phyloP scores from a whole-genome alignment of 805 yeast species.

The Candida sonorensis region DNA sequence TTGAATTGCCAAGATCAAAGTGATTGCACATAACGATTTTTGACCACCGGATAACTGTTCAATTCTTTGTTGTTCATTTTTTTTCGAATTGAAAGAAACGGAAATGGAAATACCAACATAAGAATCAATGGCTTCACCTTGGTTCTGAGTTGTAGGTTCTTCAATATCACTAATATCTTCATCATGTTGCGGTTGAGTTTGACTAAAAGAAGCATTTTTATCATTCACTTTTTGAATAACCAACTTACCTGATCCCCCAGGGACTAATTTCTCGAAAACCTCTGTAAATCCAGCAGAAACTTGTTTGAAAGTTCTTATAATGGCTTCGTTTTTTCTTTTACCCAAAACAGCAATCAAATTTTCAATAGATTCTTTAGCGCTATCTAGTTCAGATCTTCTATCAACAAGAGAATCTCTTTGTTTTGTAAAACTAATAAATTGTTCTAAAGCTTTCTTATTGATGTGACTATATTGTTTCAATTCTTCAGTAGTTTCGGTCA shows the following conservation, averaged over 20 bases:
- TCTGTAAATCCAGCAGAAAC: slow-evolving; percentile 68
- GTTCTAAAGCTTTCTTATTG: slow-evolving; percentile 86
- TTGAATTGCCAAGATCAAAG: slow-evolving; percentile 89
- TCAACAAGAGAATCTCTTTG: slow-evolving; percentile 61
- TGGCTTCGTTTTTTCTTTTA: slow-evolving; percentile 76
- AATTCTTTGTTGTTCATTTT: slow-evolving; percentile 78
- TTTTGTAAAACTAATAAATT: slow-evolving; percentile 61
- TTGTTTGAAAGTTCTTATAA: slow-evolving; percentile 66
- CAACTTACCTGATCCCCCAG: slow-evolving; percentile 71
- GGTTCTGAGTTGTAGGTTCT: slow-evolving; percentile 4
- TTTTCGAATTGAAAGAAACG: slow-evolving; percentile 83
- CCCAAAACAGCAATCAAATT: slow-evolving; percentile 63
- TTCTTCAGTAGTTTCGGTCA: slow-evolving; percentile 49
- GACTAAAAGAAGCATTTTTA: slow-evolving; percentile 3
- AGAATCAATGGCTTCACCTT: slow-evolving; percentile 36
- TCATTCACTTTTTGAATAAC: slow-evolving; percentile 46
- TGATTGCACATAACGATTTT: slow-evolving; percentile 92
- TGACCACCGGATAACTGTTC: slow-evolving; percentile 97
- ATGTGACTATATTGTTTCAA: slow-evolving; percentile 66
- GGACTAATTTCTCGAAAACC: slow-evolving; percentile 77
- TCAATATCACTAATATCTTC: slow-evolving; percentile 11
- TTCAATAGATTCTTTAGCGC: slow-evolving; percentile 67
- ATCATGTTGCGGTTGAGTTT: slow-evolving; percentile 5
- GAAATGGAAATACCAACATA: slow-evolving; percentile 79
- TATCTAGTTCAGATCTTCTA: slow-evolving; percentile 63